Evolutionary conservation across 2,329 filamentous ascomycete species (phyloP).

Genomic region (Phyllosticta citribraziliensis): DNA sequence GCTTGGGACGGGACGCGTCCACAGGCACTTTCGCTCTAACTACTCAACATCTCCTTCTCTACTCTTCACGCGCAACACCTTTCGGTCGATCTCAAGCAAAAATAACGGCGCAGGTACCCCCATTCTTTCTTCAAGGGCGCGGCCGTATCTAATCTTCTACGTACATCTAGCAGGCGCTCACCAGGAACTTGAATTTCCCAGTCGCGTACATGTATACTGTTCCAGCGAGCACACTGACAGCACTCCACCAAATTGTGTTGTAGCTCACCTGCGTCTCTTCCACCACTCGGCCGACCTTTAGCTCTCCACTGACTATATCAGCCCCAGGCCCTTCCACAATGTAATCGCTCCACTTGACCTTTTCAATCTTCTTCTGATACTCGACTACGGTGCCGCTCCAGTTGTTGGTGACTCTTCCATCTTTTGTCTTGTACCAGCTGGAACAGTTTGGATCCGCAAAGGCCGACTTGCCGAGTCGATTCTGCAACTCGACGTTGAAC

Average conservation of each 20-base stretch:
- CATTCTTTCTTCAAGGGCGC: too few species aligned
- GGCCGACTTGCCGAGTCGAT: slow-evolving; percentile 31
- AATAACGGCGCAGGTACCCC: too few species aligned
- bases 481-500: slow-evolving; percentile 41
- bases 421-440: slow-evolving; percentile 48
- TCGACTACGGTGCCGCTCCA: slow-evolving; percentile 45
- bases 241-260: slow-evolving; percentile 24
- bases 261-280: slow-evolving; percentile 37
- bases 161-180: background rate
- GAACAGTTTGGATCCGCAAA: slow-evolving; percentile 47
- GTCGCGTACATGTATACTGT: background rate
- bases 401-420: slow-evolving; percentile 48
- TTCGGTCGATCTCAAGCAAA: too few species aligned
- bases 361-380: slow-evolving; percentile 41
- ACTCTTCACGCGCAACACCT: too few species aligned
- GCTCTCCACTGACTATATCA: slow-evolving; percentile 21
- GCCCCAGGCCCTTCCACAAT: slow-evolving; percentile 24
- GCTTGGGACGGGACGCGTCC: background rate
- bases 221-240: slow-evolving; percentile 21
- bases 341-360: slow-evolving; percentile 38
- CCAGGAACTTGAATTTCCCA: background rate
- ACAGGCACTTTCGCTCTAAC: background rate
- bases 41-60: too few species aligned
- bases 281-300: slow-evolving; percentile 32
- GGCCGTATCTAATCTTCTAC: background rate